Conservation (phyloP, 768 basidiomycete species). For the Hygrophorus russula region DNA sequence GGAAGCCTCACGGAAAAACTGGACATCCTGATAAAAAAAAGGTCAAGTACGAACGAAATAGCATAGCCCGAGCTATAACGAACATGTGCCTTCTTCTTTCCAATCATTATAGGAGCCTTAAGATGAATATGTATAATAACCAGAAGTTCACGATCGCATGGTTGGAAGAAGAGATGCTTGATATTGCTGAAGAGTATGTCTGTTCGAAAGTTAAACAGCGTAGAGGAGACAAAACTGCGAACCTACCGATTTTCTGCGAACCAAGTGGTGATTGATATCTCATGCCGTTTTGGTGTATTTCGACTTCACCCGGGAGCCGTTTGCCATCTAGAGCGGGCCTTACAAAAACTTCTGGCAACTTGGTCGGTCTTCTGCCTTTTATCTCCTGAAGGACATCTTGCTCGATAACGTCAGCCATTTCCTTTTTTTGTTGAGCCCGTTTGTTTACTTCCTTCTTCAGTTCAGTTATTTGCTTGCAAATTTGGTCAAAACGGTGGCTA, state of each 20-base stretch:
- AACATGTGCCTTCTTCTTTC: constrained; percentile 95
- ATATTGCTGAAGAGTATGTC: constrained; percentile 95
- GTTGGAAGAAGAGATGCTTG: constrained; percentile 98
- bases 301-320: constrained; percentile 91
- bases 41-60: constrained; percentile 1
- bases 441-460: constrained; percentile 96
- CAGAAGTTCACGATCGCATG: constrained; percentile 90
- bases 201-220: constrained; percentile 18
- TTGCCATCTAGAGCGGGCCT: constrained; percentile 93
- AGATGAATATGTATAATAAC: constrained; percentile 92
- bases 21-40: constrained; percentile 59
- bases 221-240: not conserved
- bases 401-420: constrained; percentile 96
- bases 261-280: constrained; percentile 83
- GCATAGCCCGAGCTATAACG: constrained; percentile 14
- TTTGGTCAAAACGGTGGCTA: constrained; percentile 75
- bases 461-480: constrained; percentile 88
- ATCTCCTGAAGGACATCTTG: constrained; percentile 85
- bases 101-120: constrained; percentile 94
- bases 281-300: constrained; percentile 95
- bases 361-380: constrained; percentile 77
- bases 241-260: constrained; percentile 82
- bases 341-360: constrained; percentile 86
- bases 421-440: constrained; percentile 94
- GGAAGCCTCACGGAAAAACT: constrained; percentile 96